These are phyloP conservation scores for Candida railenensis DNA, from an alignment of 805 yeast species.

Conservation along the genomic window DNA sequence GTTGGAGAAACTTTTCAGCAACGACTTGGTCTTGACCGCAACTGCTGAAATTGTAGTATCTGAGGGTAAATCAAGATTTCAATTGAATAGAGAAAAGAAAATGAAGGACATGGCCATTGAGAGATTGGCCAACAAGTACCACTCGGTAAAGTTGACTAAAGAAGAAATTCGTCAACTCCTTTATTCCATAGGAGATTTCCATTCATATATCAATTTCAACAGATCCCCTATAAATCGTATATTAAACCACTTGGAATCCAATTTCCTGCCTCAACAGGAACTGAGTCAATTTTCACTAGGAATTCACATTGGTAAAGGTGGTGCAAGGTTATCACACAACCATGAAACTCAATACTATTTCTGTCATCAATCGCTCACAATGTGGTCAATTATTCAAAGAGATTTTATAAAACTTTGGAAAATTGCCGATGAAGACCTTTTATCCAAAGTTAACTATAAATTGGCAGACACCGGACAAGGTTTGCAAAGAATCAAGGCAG, in stretches of 20 bases:
- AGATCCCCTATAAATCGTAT: conserved; percentile 66
- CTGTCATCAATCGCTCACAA: conserved; percentile 68
- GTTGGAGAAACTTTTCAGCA: conserved; percentile 49
- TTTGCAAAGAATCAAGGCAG: conserved; percentile 69
- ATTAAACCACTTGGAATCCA: conserved; percentile 47
- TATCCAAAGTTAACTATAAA: conserved; percentile 54
- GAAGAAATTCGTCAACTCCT: conserved; percentile 71
- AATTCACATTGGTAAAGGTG: conserved; percentile 63
- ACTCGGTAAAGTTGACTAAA: conserved; percentile 39
- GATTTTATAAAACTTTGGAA: conserved; percentile 80
- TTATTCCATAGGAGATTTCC: conserved; percentile 78
- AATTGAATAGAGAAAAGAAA: conserved; percentile 59
- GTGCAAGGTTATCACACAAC: conserved; percentile 71
- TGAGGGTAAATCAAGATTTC: conserved; percentile 50
- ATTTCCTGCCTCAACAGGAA: conserved; percentile 28
- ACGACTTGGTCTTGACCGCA: conserved; percentile 59
- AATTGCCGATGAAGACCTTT: conserved; percentile 70
- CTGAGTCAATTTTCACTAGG: conserved; percentile 54
- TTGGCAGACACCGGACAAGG: conserved; percentile 80
- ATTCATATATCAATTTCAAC: conserved; percentile 68
- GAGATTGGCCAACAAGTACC: conserved; percentile 49
- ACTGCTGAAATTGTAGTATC: conserved; percentile 62
- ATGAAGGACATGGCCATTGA: conserved; percentile 72
- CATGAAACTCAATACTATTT: conserved; percentile 73
- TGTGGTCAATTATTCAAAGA: conserved; percentile 77